Conservation (phyloP, 106 monocot species). For the Cymbidium sinense region DNA sequence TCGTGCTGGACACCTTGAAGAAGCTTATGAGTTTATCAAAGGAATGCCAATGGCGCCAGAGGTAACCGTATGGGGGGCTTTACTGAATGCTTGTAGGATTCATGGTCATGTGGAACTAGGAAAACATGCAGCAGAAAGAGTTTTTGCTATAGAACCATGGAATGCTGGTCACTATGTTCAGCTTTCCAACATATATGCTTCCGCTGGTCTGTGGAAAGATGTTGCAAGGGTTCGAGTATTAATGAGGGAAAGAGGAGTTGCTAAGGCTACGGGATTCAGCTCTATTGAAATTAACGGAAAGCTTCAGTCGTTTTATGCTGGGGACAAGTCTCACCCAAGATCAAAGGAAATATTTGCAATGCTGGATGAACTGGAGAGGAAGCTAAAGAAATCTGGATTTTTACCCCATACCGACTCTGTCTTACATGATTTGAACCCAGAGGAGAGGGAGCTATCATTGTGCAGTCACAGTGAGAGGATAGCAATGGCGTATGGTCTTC, state of each 20-base stretch:
- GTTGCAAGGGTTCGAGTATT: slow-evolving; percentile 40
- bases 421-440: slow-evolving; percentile 11
- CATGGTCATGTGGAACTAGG: slow-evolving; percentile 51
- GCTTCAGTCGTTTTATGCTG: slow-evolving; percentile 33
- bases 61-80: slow-evolving; percentile 68
- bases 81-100: slow-evolving; percentile 64
- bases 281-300: slow-evolving; percentile 44
- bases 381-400: slow-evolving; percentile 42
- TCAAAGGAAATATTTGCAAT: slow-evolving; percentile 31
- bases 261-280: slow-evolving; percentile 47
- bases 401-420: slow-evolving; percentile 13
- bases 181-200: slow-evolving; percentile 76
- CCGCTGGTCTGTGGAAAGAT: slow-evolving; percentile 53
- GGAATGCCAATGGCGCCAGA: slow-evolving; percentile 64
- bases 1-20: slow-evolving; percentile 49
- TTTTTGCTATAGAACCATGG: slow-evolving; percentile 51
- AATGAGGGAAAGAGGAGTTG: slow-evolving; percentile 59
- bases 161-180: slow-evolving; percentile 87
- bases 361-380: slow-evolving; percentile 37
- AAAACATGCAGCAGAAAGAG: slow-evolving; percentile 28
- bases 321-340: slow-evolving; percentile 38
- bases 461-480: slow-evolving; percentile 30
- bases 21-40: slow-evolving; percentile 48
- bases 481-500: slow-evolving; percentile 26
- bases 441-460: slow-evolving; percentile 15